phyloP scores from a whole-genome alignment of 805 yeast species.

The Alloascoidea hylecoeti region DNA sequence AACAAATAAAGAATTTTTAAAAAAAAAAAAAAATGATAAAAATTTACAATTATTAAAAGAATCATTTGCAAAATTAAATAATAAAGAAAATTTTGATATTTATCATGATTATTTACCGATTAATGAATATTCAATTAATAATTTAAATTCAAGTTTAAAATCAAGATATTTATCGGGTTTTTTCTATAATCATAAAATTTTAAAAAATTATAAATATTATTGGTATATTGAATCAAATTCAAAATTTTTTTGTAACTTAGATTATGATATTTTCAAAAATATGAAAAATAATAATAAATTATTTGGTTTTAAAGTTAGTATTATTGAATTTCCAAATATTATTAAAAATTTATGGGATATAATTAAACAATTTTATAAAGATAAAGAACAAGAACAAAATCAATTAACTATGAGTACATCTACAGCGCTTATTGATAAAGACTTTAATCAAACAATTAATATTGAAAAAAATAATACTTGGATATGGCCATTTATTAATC shows the following conservation, averaged over 20 bases:
- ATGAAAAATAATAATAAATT: not conserved
- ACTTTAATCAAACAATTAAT: too few relatives aligned
- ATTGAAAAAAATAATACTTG: too few relatives aligned
- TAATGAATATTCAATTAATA: conserved; percentile 49
- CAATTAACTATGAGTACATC: too few relatives aligned
- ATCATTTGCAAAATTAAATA: too few relatives aligned
- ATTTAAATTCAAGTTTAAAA: conserved; percentile 83
- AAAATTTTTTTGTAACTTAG: not conserved
- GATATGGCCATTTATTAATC: too few relatives aligned
- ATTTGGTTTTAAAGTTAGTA: not conserved
- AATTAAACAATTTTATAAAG: not conserved
- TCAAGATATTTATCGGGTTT: conserved; percentile 85
- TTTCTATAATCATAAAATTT: conserved; percentile 50
- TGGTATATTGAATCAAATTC: not conserved
- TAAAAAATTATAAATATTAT: not conserved
- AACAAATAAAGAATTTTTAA: conserved; percentile 42
- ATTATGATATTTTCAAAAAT: not conserved
- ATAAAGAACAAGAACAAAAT: conserved; percentile 22
- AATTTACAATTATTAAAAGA: conserved; percentile 46
- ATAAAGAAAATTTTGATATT: too few relatives aligned
- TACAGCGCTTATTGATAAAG: too few relatives aligned
- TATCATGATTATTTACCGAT: conserved; percentile 72
- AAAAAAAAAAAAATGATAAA: conserved; percentile 35
- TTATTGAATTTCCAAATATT: not conserved
- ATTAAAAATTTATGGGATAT: not conserved